Evolutionary conservation across 495 filamentous ascomycete species (phyloP).

Genomic region (Neurospora africana): DNA sequence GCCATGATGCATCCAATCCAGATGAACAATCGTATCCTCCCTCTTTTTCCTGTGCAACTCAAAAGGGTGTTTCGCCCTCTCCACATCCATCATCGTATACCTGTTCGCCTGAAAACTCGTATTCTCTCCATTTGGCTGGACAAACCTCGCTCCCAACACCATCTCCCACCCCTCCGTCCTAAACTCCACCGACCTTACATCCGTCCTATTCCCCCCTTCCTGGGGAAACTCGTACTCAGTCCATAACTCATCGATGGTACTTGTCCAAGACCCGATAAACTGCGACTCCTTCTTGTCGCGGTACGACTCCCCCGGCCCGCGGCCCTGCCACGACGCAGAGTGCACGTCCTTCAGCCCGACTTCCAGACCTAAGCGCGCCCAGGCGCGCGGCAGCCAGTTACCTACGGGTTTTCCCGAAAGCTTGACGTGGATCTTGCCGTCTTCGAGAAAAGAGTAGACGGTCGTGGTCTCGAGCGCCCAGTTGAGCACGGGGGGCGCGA

Average conservation of each 20-base stretch:
- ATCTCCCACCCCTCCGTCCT: conserved; percentile 15
- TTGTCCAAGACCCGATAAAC: conserved; percentile 40
- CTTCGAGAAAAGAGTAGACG: conserved; percentile 41
- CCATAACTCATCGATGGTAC: conserved; percentile 34
- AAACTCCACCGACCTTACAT: conserved; percentile 49
- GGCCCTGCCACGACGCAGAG: conserved; percentile 48
- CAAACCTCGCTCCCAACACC: conserved; percentile 30
- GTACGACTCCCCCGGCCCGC: conserved; percentile 55
- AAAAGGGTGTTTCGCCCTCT: conserved; percentile 46
- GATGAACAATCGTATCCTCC: conserved; percentile 43
- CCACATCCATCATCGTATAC: conserved; percentile 43
- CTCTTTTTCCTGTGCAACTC: conserved; percentile 40
- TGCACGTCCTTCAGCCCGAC: conserved; percentile 33
- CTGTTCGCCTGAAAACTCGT: conserved; percentile 43
- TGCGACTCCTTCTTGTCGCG: conserved; percentile 51
- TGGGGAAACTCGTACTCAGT: conserved; percentile 58
- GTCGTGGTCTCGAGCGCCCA: conserved; percentile 48
- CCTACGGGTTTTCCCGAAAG: conserved; percentile 31
- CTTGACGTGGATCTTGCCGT: conserved; percentile 32
- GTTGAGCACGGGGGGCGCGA: conserved; percentile 50
- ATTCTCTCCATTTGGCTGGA: conserved; percentile 22
- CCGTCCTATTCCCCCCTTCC: conserved; percentile 53
- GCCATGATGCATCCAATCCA: conserved; percentile 51
- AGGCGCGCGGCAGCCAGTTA: conserved; percentile 36
- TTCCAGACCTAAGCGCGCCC: conserved; percentile 50